Evolutionary conservation across 805 yeast genomes (phyloP).

Genomic region (Wickerhamiella brachini): DNA sequence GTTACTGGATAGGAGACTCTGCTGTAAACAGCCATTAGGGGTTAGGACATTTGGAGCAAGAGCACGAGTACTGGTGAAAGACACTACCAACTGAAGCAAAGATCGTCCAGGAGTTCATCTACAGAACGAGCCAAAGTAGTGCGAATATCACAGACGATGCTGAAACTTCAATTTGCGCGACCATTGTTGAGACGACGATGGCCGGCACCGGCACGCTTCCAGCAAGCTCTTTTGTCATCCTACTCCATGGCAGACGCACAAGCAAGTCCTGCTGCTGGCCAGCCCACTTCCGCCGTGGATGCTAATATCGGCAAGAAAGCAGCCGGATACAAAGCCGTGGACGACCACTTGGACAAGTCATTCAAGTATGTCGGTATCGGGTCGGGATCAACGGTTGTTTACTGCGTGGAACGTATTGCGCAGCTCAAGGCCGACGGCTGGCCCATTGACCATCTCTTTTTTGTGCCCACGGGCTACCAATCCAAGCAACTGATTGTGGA

Average conservation of each 20-base stretch:
- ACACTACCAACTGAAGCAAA: no score
- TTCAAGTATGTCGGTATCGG: slow-evolving; percentile 85
- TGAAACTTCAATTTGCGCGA: no score
- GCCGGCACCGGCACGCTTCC: no score
- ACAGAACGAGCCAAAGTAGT: no score
- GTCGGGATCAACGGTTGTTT: slow-evolving; percentile 94
- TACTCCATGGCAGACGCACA: neutral
- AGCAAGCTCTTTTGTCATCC: no score
- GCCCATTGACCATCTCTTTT: slow-evolving; percentile 43
- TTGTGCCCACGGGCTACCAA: slow-evolving; percentile 96
- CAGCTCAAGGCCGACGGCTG: slow-evolving; percentile 31
- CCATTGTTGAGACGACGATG: no score
- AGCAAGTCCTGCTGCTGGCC: neutral
- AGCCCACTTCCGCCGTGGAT: neutral
- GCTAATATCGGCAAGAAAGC: slow-evolving; percentile 16
- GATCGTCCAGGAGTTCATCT: no score
- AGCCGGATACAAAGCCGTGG: slow-evolving; percentile 89
- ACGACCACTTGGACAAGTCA: slow-evolving; percentile 56
- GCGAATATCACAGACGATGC: no score
- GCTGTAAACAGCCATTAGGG: no score
- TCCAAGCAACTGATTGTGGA: slow-evolving; percentile 71
- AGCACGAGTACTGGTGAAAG: no score
- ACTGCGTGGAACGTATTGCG: slow-evolving; percentile 88
- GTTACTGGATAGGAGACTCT: no score
- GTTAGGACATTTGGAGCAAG: no score